Evolutionary conservation across 2,329 filamentous ascomycete species (phyloP).

Genomic region (Fusarium secorum): DNA sequence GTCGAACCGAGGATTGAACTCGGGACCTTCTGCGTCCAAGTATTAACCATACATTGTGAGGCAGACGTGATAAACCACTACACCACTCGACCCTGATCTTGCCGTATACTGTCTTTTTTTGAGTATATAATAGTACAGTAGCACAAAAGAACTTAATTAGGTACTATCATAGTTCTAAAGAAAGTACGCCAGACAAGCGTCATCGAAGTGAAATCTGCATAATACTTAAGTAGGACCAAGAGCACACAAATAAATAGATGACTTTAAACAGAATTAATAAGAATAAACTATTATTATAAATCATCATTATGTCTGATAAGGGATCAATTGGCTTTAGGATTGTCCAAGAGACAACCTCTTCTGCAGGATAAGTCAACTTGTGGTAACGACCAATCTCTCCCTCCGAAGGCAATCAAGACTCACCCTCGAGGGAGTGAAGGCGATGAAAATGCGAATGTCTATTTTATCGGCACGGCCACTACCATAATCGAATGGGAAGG

Average conservation of each 20-base stretch:
- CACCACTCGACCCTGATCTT: neutral
- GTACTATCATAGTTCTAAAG: neutral
- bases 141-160: no score
- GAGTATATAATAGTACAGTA: accelerated
- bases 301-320: slow-evolving; percentile 15
- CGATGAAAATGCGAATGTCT: slow-evolving; percentile 49
- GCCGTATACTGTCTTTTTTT: accelerated
- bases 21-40: neutral
- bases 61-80: slow-evolving; percentile 11
- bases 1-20: slow-evolving; percentile 6
- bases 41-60: neutral
- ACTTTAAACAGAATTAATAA: neutral
- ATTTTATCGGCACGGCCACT: slow-evolving; percentile 65
- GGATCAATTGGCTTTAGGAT: slow-evolving; percentile 6
- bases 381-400: slow-evolving; percentile 10
- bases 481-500: slow-evolving; percentile 63
- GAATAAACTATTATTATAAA: neutral
- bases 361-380: slow-evolving; percentile 10
- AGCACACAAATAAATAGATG: neutral
- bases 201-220: neutral
- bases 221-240: neutral
- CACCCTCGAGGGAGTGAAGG: slow-evolving; percentile 20
- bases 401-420: slow-evolving; percentile 18
- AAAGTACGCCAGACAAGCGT: slow-evolving; percentile 10
- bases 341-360: slow-evolving; percentile 19